A percentile compares a stretch with the other conserved stretches of the same genome.
Conservation (phyloP, 805 yeast species). For the Metschnikowia gelsemii region DNA sequence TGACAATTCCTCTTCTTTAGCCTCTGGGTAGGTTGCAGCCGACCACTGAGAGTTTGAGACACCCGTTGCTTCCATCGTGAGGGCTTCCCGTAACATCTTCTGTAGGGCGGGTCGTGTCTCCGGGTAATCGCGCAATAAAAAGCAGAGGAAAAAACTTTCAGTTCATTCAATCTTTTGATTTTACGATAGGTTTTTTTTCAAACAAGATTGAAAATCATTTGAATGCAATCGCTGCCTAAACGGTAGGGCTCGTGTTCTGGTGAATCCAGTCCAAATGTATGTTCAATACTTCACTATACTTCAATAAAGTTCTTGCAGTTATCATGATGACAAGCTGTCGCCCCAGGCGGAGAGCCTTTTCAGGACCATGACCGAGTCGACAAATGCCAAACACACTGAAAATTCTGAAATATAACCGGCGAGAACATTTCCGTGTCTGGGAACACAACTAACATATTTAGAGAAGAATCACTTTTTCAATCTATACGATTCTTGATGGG, state of each 20-base stretch:
- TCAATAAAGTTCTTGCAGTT: conserved; percentile 5
- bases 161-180: background rate
- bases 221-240: conserved; percentile 5
- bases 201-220: conserved; percentile 1
- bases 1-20: too few relatives aligned
- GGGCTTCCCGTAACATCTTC: background rate
- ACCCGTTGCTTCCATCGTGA: background rate
- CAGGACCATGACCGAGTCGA: conserved; percentile 71
- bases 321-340: conserved; percentile 67
- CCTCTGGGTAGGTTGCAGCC: background rate
- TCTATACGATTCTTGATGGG: background rate
- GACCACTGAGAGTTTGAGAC: too few relatives aligned
- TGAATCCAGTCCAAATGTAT: conserved; percentile 17
- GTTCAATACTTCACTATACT: conserved; percentile 4
- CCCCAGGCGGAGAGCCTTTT: conserved; percentile 70
- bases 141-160: conserved; percentile 2
- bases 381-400: conserved; percentile 56
- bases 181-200: background rate
- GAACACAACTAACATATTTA: conserved; percentile 16
- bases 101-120: background rate
- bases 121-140: conserved; percentile 13
- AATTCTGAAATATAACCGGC: conserved; percentile 48
- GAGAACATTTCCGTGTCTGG: background rate
- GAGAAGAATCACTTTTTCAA: background rate
- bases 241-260: conserved; percentile 7